These are phyloP conservation scores for Lasiodiplodia hormozganensis DNA, from an alignment of 2,329 filamentous ascomycete species.

Conservation along the genomic window DNA sequence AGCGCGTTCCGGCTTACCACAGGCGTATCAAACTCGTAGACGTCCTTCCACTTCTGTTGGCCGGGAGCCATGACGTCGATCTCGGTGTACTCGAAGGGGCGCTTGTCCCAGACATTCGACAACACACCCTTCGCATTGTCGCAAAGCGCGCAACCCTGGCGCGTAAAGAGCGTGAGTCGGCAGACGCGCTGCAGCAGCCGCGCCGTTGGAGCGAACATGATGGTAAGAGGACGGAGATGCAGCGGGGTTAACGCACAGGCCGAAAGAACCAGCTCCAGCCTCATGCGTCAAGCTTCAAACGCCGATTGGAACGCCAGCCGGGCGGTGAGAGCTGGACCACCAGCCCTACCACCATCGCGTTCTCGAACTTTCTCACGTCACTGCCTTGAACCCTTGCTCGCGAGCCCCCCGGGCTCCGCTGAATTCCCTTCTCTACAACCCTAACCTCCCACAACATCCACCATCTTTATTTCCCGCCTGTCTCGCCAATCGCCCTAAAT, in stretches of 20 bases:
- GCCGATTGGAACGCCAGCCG: neutral
- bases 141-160: constrained; percentile 75
- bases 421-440: neutral
- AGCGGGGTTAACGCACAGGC: neutral
- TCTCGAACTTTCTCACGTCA: constrained; percentile 27
- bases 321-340: constrained; percentile 3
- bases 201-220: constrained; percentile 33
- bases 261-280: neutral
- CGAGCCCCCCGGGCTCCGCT: neutral
- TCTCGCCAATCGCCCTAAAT: neutral
- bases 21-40: constrained; percentile 84
- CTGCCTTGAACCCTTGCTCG: neutral
- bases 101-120: constrained; percentile 69
- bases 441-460: neutral
- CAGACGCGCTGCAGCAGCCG: constrained; percentile 44
- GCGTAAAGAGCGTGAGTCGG: constrained; percentile 77
- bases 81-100: constrained; percentile 73
- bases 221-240: neutral
- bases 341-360: constrained; percentile 12
- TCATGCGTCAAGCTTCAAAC: constrained; percentile 13
- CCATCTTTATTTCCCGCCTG: neutral
- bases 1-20: constrained; percentile 62
- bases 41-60: constrained; percentile 69
- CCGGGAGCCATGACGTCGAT: constrained; percentile 72
- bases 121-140: constrained; percentile 71